These are phyloP conservation scores for Solanum rostratum DNA, from an alignment of 257 asterid genomes.

Conservation along the genomic window DNA sequence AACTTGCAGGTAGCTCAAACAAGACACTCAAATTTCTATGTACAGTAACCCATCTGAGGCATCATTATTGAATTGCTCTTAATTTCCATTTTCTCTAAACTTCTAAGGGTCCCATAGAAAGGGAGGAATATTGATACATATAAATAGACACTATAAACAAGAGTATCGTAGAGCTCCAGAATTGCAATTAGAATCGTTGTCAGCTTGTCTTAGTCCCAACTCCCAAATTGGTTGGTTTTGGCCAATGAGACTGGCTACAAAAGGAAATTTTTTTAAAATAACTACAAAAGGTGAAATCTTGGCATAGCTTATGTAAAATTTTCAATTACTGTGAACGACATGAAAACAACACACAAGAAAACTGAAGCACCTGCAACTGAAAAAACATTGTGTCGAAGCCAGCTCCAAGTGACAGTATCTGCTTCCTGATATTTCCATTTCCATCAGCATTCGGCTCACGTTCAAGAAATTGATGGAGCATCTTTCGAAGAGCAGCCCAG, in stretches of 20 bases:
- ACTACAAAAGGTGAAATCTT: neutral
- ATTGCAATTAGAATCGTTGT: neutral
- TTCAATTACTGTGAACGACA: neutral
- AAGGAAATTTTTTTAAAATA: neutral
- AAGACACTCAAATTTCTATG: neutral
- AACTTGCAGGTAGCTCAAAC: neutral
- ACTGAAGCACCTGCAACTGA: slow-evolving; percentile 71
- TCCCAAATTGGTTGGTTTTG: neutral
- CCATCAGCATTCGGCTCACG: slow-evolving; percentile 23
- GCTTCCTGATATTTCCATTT: slow-evolving; percentile 48
- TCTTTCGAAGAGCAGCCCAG: slow-evolving; percentile 74
- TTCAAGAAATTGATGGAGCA: slow-evolving; percentile 73
- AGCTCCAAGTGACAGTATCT: slow-evolving; percentile 87
- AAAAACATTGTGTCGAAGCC: slow-evolving; percentile 92
- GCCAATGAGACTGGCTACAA: neutral
- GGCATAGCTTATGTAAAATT: neutral
- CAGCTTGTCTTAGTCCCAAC: neutral
- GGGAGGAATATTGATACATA: neutral
- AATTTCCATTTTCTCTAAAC: neutral
- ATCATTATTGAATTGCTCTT: neutral
- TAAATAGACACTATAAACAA: neutral
- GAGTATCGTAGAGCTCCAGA: neutral
- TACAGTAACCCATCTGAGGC: neutral
- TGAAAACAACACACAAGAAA: slow-evolving; percentile 7
- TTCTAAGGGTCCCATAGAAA: neutral